These are phyloP conservation scores for Boletus sp. DNA, from an alignment of 1,284 basidiomycete species.

Conservation along the genomic window DNA sequence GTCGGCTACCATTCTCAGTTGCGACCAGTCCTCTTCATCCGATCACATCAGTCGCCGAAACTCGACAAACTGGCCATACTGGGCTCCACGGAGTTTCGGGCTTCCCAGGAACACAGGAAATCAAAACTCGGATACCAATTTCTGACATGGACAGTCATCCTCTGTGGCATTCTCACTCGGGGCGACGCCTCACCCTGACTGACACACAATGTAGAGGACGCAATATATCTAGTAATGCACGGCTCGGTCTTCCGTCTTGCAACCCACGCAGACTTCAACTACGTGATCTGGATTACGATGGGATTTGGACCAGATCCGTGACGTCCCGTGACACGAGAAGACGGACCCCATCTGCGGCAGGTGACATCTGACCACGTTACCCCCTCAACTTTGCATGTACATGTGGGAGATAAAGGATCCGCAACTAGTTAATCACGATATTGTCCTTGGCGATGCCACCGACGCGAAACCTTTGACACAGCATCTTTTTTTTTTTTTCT, in stretches of 20 bases:
- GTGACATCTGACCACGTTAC: constrained; percentile 32
- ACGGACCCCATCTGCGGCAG: constrained; percentile 39
- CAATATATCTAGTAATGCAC: constrained; percentile 17
- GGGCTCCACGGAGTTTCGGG: constrained; percentile 34
- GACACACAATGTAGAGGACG: constrained; percentile 16
- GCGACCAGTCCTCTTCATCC: constrained; percentile 1
- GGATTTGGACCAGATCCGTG: constrained; percentile 29
- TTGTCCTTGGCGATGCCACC: constrained; percentile 11
- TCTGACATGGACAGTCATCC: constrained; percentile 13
- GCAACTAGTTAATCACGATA: constrained; percentile 11
- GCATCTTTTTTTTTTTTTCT: constrained; percentile 12
- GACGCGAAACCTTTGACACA: constrained; percentile 12
- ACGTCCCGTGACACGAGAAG: constrained; percentile 33
- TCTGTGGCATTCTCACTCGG: constrained; percentile 11
- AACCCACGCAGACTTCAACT: constrained; percentile 27
- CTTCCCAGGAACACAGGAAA: constrained; percentile 29
- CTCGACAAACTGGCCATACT: constrained; percentile 7
- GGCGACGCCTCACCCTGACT: constrained; percentile 2
- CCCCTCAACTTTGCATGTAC: constrained; percentile 15
- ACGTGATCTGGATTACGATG: constrained; percentile 30
- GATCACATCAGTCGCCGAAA: constrained; percentile 20
- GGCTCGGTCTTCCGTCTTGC: constrained; percentile 21
- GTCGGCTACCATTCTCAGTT: constrained; percentile 14
- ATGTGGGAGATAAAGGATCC: constrained; percentile 14
- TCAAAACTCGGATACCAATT: constrained; percentile 9